Evolutionary conservation across 2,329 filamentous ascomycete species (phyloP).

Genomic region (Aspergillus chevalieri): DNA sequence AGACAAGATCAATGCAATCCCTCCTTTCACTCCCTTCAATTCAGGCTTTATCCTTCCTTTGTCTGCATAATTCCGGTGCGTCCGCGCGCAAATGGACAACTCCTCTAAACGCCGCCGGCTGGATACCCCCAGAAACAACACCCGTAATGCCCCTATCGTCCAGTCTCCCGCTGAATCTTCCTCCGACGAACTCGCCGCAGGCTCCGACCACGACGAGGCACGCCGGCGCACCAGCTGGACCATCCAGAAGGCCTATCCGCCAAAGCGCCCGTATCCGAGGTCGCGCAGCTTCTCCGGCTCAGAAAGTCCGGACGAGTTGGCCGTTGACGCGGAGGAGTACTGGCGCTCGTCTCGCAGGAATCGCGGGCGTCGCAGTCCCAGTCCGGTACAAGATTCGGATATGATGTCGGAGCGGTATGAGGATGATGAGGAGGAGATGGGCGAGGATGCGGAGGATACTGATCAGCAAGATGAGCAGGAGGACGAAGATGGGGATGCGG

Average conservation of each 20-base stretch:
- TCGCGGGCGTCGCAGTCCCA: constrained; percentile 11
- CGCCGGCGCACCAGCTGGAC: constrained; percentile 32
- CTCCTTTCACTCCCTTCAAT: neutral
- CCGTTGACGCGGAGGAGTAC: constrained; percentile 31
- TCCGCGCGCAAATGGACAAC: constrained; percentile 18
- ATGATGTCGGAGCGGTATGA: constrained; percentile 2
- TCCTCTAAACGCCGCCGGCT: constrained; percentile 13
- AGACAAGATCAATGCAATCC: neutral
- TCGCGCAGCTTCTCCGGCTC: constrained; percentile 27
- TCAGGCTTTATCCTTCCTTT: constrained; percentile 4
- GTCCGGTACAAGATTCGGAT: constrained; percentile 4
- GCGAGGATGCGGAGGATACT: neutral
- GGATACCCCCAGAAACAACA: constrained; percentile 25
- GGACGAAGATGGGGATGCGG: constrained; percentile 1
- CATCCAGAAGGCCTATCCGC: constrained; percentile 23
- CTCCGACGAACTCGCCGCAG: constrained; percentile 35
- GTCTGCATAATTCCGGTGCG: neutral
- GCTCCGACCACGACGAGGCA: constrained; percentile 31
- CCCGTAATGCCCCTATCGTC: constrained; percentile 8
- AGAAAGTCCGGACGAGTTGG: constrained; percentile 43
- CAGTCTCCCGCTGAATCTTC: constrained; percentile 30
- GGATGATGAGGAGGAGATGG: constrained; percentile 4
- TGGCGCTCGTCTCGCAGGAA: constrained; percentile 22
- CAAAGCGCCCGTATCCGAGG: constrained; percentile 21
- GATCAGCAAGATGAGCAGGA: neutral